Percentiles rank a stretch among this genome's conserved stretches.
Conservation (phyloP, 2,329 filamentous ascomycete genomes). For the Paecilomyces niveus region DNA sequence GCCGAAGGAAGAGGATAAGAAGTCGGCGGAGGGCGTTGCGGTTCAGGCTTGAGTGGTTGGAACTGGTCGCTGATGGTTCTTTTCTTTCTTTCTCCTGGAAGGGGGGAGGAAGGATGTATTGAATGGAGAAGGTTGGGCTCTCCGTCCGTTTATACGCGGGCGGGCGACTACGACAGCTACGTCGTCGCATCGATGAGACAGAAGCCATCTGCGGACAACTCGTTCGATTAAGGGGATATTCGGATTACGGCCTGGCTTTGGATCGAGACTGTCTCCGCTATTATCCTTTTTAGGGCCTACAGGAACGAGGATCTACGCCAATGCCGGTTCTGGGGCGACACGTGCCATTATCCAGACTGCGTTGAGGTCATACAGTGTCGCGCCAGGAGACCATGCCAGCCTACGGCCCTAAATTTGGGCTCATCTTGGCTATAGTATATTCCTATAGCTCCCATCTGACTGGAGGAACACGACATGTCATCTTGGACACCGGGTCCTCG, state of each 20-base stretch:
- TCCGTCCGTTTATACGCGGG: not conserved
- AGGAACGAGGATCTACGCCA: not conserved
- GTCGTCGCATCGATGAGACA: not conserved
- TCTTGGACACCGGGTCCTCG: not conserved
- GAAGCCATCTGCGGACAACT: not conserved
- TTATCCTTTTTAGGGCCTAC: not conserved
- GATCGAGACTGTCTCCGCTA: not conserved
- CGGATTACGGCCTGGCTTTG: not conserved
- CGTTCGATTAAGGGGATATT: not conserved
- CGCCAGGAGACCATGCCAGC: not conserved
- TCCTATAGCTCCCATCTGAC: not conserved
- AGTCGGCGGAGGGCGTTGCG: conserved; percentile 24
- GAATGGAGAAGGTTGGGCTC: not conserved
- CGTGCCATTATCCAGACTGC: not conserved
- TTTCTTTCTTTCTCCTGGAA: not conserved
- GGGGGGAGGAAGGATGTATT: not conserved
- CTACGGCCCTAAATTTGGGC: not conserved
- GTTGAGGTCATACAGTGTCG: not conserved
- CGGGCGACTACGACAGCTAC: not conserved
- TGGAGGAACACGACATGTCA: not conserved
- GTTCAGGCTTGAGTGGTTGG: conserved; percentile 30
- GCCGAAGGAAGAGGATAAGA: conserved; percentile 36
- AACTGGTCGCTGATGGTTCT: not conserved
- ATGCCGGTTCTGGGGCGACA: not conserved
- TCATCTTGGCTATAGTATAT: not conserved